Base-by-base conservation (phyloP, 805 yeast species). In the Lachancea quebecensis region DNA sequence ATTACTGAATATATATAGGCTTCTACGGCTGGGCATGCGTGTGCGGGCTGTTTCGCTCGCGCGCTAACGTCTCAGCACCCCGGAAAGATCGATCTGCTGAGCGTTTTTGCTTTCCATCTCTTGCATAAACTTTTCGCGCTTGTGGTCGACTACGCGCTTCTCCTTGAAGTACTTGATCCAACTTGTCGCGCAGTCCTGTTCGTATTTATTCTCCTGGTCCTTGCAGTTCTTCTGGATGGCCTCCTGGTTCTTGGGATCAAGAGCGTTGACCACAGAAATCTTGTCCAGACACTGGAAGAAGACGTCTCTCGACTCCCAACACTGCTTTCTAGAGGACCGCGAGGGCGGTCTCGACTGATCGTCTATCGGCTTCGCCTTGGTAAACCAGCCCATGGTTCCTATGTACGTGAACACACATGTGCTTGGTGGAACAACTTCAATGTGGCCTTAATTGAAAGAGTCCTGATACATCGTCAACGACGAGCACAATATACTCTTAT, bases 101-200 rank as follows among this genome's bases (percentile, higher is more conserved):
- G 42, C 46, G 30, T 44, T 44, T 15, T 55, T 79, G 15, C 76
- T 79, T 58, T 83, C 87, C 55, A 87, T 79, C 60, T 84, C 81
- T 45, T 74, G 74, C 56, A 87, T 64, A 64, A 85, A 81, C 52
- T 74, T 71, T 51, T 78, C 84, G 64, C 83, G 81, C 55, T 79
- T 78, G 50, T 78, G 68, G 54, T 88, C 96, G 48, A 79, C 82
- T 34, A 81, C 83, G 55, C 96, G 77, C 64, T 89, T 90, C 64
- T 88, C 91, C 60, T 89, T 91, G 71, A 91, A 90, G 63, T 90
- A 89, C 49, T 82, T 73, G 50, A 78, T 88, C 98, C 98, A 90
- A 44, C 89, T 79, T 11, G 80, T 79, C 9, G 86, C 88, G 65
- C 98, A 90, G 53, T 81, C 79, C n/a, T 71, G 62, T 48, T 84